These are phyloP conservation scores for Mortierella alpina DNA, from an alignment of 192 early-diverging fungal genomes.

Conservation along the genomic window DNA sequence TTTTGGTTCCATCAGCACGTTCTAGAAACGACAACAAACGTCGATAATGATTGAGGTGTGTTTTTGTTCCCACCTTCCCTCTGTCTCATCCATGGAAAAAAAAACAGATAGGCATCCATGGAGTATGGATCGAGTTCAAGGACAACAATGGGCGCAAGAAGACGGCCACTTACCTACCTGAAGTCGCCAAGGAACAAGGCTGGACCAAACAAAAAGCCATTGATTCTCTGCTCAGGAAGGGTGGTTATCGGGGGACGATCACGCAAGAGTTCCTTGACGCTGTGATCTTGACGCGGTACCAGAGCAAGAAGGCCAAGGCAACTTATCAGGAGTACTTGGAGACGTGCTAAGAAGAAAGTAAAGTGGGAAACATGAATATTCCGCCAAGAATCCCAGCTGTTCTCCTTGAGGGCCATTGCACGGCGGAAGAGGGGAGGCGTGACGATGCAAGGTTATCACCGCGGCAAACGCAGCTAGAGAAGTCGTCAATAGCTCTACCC, in stretches of 20 bases:
- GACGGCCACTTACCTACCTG: conserved; percentile 93
- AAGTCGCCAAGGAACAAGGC: conserved; percentile 87
- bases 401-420: not conserved
- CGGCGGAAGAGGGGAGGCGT: not conserved
- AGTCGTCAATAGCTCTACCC: not conserved
- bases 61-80: not conserved
- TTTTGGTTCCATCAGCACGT: not conserved
- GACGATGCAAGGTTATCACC: not conserved
- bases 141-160: conserved; percentile 57
- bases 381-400: not conserved
- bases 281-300: conserved; percentile 86
- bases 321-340: conserved; percentile 80
- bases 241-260: conserved; percentile 75
- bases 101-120: conserved; percentile 81
- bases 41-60: not conserved
- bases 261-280: conserved; percentile 65
- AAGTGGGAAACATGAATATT: no score
- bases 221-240: conserved; percentile 88
- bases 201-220: conserved; percentile 91
- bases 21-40: no score
- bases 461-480: no score
- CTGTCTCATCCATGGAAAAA: not conserved
- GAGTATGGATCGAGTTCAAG: conserved; percentile 92
- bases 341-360: not conserved
- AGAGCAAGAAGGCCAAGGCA: conserved; percentile 74